Evolutionary conservation across 371 early-diverging fungal genomes (phyloP), one percentile per base, ranked within the genome.

Genomic region (Rhizopus sp.): DNA sequence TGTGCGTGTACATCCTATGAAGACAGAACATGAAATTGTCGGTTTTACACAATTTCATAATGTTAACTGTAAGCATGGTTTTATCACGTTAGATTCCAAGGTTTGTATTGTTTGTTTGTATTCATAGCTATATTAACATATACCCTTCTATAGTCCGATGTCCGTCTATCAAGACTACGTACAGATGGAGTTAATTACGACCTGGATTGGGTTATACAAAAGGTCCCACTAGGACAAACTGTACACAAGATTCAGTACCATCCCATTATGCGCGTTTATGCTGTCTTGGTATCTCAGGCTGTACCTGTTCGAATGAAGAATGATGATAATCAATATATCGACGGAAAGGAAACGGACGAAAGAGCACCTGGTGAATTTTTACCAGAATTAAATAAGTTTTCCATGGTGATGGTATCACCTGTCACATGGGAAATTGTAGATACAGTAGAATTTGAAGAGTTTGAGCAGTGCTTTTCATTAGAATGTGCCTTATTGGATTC

Each of bases 361-460:
- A 55, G 70, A 45, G 75, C 80, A 23, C 51, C 69, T 35, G 76
- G 69, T 12, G 80, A 82, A 17, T 85, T 86, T 56, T 68, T 83
- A n/a, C 94, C 96, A 0, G 62, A 67, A 5, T 72, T 86, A 8
- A 81, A 86, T 6, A 68, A 70, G 6, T 93, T 82, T 64, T 80
- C 83, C 1, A 64, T 99, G 53, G 89, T 95, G 47, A 80, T 99
- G 57, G 81, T 97, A 5, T 94, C 97, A 1, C 96, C 98, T 1
- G 87, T 93, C 3, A 95, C 96, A 5, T 99, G 95, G 94, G 95
- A 97, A 62, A 92, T 89, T 3, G 91, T 97, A 1, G 98, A 98
- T 68, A 74, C 74, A 64, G 82, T 85, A 55, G 78, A 79, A 31
- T 83, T 99, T 62, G 87, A 87, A 30, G 89, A 86, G 53, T 88